Base-by-base conservation (phyloP, 2,329 filamentous ascomycete genomes). In the Fusarium praegraminearum region DNA sequence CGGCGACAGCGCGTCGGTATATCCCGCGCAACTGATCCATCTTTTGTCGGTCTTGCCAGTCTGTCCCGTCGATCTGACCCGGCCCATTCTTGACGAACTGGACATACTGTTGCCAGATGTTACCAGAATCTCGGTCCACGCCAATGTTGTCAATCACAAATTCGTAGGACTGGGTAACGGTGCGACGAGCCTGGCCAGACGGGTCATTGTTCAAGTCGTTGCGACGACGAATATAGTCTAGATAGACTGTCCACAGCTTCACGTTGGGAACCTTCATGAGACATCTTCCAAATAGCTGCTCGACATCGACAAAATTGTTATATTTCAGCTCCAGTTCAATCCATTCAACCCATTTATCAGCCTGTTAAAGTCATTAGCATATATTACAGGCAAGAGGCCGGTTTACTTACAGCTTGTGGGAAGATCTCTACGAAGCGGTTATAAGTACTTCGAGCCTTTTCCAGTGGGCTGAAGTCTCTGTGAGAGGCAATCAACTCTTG, bases 31-130 rank as follows among this genome's bases (percentile, higher is more conserved):
- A 82, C 72, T 92, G 85, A 75, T 99, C 96, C 91, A 97, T 97
- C 84, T 99, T 99, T 78, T 98, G 96, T 80, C 95, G 92, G 77
- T 98, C 96, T 80, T 98, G 94, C 97, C 96, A 99, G 62, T 89
- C 90, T 62, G 86, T 90, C 44, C 95, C 96, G 28, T 94, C 95
- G 62, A 96, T 88, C 61, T 89, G 89, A 8, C 96, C 96, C 2
- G 96, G 96, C 0, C 92, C 93, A 40, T 89, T 92, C 77, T 94
- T 94, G 79, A 98, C 89, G 77, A 99, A 98, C 71, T 96, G 90
- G 65, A 99, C 91, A 75, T 98, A 98, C 71, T 99, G 96, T 63
- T 91, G 89, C 96, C 96, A 99, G 59, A 99, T 90, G 69, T 87
- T 88, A 36, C 94, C 95, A 13, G 94, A 91, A 75, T 97, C 93